phyloP scores from a whole-genome alignment of 139 green algal genomes.

The Yamagishiella unicocca region DNA sequence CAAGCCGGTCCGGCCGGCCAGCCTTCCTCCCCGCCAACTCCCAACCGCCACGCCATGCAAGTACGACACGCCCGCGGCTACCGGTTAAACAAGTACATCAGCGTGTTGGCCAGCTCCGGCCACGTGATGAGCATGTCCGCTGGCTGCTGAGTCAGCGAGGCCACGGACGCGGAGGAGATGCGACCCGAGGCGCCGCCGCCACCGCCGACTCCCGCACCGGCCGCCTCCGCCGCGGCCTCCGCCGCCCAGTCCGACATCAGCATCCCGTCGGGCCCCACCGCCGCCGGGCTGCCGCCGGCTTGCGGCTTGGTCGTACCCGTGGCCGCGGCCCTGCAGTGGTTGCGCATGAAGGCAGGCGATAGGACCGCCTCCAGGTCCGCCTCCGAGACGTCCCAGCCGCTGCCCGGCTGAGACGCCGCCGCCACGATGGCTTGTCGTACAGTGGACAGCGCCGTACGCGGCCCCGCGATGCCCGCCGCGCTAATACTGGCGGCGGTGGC shows the following conservation, averaged over 20 bases:
- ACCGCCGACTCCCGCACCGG: not conserved
- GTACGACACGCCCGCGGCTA: too few relatives aligned
- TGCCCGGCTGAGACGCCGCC: conserved; percentile 34
- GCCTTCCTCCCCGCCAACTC: too few relatives aligned
- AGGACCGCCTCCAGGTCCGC: conserved; percentile 22
- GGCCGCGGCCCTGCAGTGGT: not conserved
- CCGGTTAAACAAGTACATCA: conserved; percentile 33
- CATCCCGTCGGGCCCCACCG: conserved; percentile 8
- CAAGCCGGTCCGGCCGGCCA: too few relatives aligned
- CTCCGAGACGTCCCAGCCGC: conserved; percentile 46
- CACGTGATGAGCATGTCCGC: conserved; percentile 40
- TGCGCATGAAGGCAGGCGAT: not conserved
- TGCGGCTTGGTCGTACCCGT: not conserved
- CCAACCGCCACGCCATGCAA: too few relatives aligned
- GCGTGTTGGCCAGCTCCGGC: conserved; percentile 22
- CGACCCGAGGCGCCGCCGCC: not conserved
- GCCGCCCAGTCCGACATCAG: conserved; percentile 36
- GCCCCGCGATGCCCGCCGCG: conserved; percentile 16
- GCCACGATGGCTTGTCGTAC: conserved; percentile 21
- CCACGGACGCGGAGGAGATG: not conserved
- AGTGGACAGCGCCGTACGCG: conserved; percentile 13
- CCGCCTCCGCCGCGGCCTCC: not conserved
- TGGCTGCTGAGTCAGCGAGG: not conserved
- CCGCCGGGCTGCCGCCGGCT: not conserved
- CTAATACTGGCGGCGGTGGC: not conserved